Base-by-base conservation (phyloP, 1,284 basidiomycete genomes). In the Ganoderma resinaceum region DNA sequence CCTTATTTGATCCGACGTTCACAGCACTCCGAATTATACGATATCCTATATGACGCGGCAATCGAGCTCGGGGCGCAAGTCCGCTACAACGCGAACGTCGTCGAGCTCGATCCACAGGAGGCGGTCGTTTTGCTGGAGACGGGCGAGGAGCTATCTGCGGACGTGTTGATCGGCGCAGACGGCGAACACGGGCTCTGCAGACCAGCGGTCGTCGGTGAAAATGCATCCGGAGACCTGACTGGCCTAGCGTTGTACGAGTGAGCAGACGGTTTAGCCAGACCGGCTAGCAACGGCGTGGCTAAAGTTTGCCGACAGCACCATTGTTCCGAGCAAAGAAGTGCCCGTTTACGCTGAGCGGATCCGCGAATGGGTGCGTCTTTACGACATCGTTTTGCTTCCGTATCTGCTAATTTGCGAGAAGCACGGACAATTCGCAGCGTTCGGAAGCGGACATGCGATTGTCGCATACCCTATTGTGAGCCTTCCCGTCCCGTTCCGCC, bases 141-240 rank as follows among this genome's bases (percentile, higher is more conserved):
- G 2, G 89, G 89, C 7, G 82, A 85, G 66, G 77, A 78, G n/a
- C 65, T 90, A 40, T 69, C 73, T 1, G 87, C 83, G 11, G 86
- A 92, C 72, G 81, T 91, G 16, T 82, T 92, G 61, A 78, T 92
- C 37, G 90, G 89, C 8, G 89, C 91, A 0, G 91, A 91, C 70
- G 91, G 91, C 2, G 78, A 79, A n/a, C 63, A 69, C 40, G 76
- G 80, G 18, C 38, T 75, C 12, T 69, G 74, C 20, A 74, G 79
- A 23, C 52, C 61, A 38, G 61, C 72, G 72, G 38, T 85, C 82
- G 14, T 62, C 80, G 23, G 78, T 76, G 67, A 74, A 8, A 26
- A 78, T 82, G 40, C 66, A 77, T 12, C 71, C 83, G 42, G 69
- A 70, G 35, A 77, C 75, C 37, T 72, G 66, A 29, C 74, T 68